Evolutionary conservation across 1,139 yeast genomes (phyloP).

Genomic region (Wickerhamomyces sp.): DNA sequence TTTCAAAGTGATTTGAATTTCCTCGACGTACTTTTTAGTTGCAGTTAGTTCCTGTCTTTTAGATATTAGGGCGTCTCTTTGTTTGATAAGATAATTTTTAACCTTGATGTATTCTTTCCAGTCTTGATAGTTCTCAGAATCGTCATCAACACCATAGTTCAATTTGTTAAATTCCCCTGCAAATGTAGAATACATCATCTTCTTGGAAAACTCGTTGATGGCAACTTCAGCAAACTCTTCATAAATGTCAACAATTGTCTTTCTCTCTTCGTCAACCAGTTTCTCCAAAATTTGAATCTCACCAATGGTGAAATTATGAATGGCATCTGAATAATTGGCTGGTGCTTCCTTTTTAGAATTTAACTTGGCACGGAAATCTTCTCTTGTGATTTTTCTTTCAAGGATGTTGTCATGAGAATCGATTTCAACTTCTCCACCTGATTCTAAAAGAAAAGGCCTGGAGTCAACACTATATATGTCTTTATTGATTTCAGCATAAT

Average conservation of each 20-base stretch:
- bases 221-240: conserved; percentile 72
- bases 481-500: conserved; percentile 43
- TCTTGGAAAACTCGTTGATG: conserved; percentile 47
- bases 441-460: conserved; percentile 36
- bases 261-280: conserved; percentile 43
- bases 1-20: conserved; percentile 56
- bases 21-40: conserved; percentile 49
- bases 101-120: conserved; percentile 65
- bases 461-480: conserved; percentile 48
- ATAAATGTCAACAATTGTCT: conserved; percentile 56
- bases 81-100: conserved; percentile 48
- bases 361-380: conserved; percentile 49
- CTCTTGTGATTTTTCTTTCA: conserved; percentile 44
- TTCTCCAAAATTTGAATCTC: conserved; percentile 36
- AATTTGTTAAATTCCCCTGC: conserved; percentile 27
- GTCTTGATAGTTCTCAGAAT: conserved; percentile 48
- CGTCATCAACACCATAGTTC: conserved; percentile 24
- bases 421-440: conserved; percentile 33
- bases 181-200: conserved; percentile 31
- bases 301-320: conserved; percentile 31
- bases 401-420: conserved; percentile 30
- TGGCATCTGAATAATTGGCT: conserved; percentile 33
- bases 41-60: conserved; percentile 45
- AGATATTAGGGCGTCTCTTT: conserved; percentile 53
- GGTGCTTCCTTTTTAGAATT: conserved; percentile 32